A percentile compares a stretch with the other conserved stretches of the same genome.
Conservation (phyloP, 2,329 filamentous ascomycete species). For the Aspergillus texensis region DNA sequence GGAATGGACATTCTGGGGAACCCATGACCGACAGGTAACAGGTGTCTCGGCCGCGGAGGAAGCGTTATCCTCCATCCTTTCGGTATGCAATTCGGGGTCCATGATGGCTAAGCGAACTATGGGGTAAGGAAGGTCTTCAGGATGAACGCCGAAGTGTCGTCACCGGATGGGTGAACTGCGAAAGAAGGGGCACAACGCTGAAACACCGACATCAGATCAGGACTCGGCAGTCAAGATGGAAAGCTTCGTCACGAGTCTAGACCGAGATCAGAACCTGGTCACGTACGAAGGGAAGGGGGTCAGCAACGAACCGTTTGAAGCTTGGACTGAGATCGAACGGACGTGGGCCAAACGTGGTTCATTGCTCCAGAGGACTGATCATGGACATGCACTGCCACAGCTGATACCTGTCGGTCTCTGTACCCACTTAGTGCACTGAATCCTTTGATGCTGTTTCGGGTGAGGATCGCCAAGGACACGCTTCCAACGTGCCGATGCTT, state of each 20-base stretch:
- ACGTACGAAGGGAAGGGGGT: constrained; percentile 2
- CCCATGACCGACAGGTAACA: constrained; percentile 17
- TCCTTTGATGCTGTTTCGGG: constrained; percentile 3
- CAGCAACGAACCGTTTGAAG: constrained; percentile 15
- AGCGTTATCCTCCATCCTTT: constrained; percentile 11
- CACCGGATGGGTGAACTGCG: constrained; percentile 12
- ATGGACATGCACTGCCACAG: constrained; percentile 22
- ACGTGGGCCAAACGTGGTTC: constrained; percentile 24
- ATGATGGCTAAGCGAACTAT: constrained; percentile 7
- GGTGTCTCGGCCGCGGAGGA: constrained; percentile 19
- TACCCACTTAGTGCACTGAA: neutral
- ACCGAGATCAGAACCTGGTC: constrained; percentile 5
- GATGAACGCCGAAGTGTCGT: constrained; percentile 4
- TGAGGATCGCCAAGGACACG: constrained; percentile 7
- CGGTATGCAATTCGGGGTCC: constrained; percentile 16
- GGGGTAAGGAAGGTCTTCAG: neutral
- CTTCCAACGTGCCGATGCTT: constrained; percentile 6
- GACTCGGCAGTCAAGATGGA: constrained; percentile 14
- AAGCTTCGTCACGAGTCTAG: constrained; percentile 20
- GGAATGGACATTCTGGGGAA: constrained; percentile 21
- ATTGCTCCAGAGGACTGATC: constrained; percentile 17
- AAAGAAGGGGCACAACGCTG: constrained; percentile 20
- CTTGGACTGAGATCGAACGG: constrained; percentile 18
- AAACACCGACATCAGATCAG: constrained; percentile 20
- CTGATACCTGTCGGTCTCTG: constrained; percentile 2